Conservation (phyloP, 1,139 yeast species). For the Ogataea hybrid region DNA sequence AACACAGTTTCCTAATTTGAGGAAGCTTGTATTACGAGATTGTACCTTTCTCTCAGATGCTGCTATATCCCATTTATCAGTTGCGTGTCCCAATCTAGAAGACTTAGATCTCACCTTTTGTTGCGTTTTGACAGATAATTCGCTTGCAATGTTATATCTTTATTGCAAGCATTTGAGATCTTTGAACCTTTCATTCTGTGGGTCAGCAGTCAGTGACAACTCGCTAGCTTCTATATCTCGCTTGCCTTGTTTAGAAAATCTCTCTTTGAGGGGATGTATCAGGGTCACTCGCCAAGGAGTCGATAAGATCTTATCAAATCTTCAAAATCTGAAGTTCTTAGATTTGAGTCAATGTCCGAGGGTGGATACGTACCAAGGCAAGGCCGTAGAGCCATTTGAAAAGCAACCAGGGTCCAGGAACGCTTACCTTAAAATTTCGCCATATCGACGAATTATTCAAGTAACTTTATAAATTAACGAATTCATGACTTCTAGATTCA, state of each 20-base stretch:
- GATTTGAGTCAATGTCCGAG: slow-evolving; percentile 64
- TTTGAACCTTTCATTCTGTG: slow-evolving; percentile 69
- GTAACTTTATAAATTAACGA: slow-evolving; percentile 39
- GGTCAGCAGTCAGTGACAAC: slow-evolving; percentile 75
- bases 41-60: slow-evolving; percentile 72
- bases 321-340: slow-evolving; percentile 50
- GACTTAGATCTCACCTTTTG: slow-evolving; percentile 66
- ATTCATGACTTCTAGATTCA: slow-evolving; percentile 1
- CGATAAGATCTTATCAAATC: slow-evolving; percentile 59
- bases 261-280: slow-evolving; percentile 65
- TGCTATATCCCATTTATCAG: slow-evolving; percentile 59
- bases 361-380: slow-evolving; percentile 49
- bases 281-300: slow-evolving; percentile 76
- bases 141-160: slow-evolving; percentile 62
- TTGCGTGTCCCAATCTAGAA: slow-evolving; percentile 57
- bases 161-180: slow-evolving; percentile 57
- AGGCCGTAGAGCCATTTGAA: slow-evolving; percentile 54
- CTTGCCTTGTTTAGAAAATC: slow-evolving; percentile 46
- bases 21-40: slow-evolving; percentile 56
- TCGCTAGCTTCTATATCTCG: slow-evolving; percentile 59
- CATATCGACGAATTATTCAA: slow-evolving; percentile 53
- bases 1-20: slow-evolving; percentile 51
- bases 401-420: slow-evolving; percentile 50
- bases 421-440: slow-evolving; percentile 58
- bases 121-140: slow-evolving; percentile 68